Percentiles rank a stretch among this genome's conserved stretches.
Evolutionary conservation across 1,284 basidiomycete species (phyloP).

Genomic region (Irpex sp.): DNA sequence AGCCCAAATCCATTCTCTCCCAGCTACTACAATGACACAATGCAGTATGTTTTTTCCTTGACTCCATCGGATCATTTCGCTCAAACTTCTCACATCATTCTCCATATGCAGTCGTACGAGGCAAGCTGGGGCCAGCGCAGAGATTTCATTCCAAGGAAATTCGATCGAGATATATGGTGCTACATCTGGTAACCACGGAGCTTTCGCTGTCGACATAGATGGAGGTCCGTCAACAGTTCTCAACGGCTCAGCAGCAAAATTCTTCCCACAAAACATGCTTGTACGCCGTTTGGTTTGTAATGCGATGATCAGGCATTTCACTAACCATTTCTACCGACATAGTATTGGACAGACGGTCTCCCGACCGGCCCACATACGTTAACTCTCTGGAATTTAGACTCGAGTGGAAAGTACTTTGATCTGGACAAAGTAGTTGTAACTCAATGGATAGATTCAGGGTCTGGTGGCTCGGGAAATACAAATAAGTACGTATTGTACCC

Average conservation of each 20-base stretch:
- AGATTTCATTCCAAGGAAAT: neutral
- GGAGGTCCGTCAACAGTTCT: neutral
- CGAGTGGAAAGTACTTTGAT: slow-evolving; percentile 1
- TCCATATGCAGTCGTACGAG: neutral
- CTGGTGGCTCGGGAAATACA: neutral
- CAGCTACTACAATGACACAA: neutral
- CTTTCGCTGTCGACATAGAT: neutral
- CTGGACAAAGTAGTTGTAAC: slow-evolving; percentile 7
- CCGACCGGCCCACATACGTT: slow-evolving; percentile 5
- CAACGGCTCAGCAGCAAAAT: slow-evolving; percentile 4
- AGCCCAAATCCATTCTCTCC: neutral
- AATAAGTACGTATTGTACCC: neutral
- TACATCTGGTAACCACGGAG: neutral
- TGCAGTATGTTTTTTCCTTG: neutral
- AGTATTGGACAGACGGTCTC: slow-evolving; percentile 9
- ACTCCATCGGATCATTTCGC: neutral
- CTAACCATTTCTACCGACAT: neutral
- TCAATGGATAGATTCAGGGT: neutral
- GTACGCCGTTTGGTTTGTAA: neutral
- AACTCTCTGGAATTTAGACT: slow-evolving; percentile 7
- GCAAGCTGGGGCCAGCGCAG: neutral
- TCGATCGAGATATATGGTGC: neutral
- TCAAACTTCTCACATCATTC: neutral
- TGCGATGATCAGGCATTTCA: neutral
- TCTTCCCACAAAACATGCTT: slow-evolving; percentile 7